These are phyloP conservation scores for Starmerella etchellsii DNA, from an alignment of 805 yeast species.

Conservation along the genomic window DNA sequence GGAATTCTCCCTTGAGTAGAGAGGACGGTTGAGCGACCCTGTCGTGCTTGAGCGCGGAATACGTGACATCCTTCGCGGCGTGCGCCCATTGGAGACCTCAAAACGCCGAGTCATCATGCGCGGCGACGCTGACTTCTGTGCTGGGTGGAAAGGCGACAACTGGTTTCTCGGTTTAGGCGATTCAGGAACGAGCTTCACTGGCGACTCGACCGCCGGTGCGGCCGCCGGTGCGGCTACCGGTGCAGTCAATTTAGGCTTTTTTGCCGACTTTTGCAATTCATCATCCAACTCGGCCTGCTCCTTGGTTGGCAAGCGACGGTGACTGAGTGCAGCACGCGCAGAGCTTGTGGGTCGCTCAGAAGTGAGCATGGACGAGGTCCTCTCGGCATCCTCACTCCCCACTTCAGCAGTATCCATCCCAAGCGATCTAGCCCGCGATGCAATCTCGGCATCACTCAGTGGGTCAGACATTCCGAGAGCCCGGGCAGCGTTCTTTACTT, in stretches of 20 bases:
- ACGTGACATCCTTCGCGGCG: neutral
- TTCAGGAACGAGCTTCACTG: no score
- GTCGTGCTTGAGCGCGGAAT: neutral
- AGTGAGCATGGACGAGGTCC: no score
- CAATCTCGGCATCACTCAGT: slow-evolving; percentile 5
- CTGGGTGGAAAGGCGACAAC: no score
- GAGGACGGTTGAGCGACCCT: neutral
- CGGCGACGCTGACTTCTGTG: no score
- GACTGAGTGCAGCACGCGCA: neutral
- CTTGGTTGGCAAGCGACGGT: no score
- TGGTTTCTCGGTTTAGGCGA: no score
- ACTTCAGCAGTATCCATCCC: slow-evolving; percentile 21
- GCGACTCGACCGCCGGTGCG: no score
- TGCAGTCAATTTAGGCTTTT: no score
- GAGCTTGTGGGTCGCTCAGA: neutral
- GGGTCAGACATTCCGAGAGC: slow-evolving; percentile 49
- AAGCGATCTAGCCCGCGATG: slow-evolving; percentile 5
- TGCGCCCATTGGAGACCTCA: slow-evolving; percentile 1
- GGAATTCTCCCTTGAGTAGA: neutral
- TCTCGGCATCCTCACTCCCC: no score
- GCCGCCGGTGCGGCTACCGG: no score
- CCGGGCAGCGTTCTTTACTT: slow-evolving; percentile 3
- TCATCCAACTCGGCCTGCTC: no score
- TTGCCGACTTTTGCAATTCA: no score
- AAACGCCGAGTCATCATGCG: slow-evolving; percentile 1